Evolutionary conservation across 768 basidiomycete genomes (phyloP).

Genomic region (Leccinum variicolor): DNA sequence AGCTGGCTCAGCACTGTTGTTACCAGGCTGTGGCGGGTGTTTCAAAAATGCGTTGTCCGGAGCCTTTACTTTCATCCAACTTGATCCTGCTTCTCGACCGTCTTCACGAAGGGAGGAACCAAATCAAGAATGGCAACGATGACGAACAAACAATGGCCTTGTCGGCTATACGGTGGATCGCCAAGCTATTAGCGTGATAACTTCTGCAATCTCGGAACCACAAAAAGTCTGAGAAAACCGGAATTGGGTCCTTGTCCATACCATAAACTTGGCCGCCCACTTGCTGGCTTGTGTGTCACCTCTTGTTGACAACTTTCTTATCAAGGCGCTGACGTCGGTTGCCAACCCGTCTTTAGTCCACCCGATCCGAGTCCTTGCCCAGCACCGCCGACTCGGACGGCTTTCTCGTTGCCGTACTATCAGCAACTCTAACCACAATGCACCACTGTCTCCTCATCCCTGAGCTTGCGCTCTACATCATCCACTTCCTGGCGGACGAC

Average conservation of each 20-base stretch:
- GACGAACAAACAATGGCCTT: neutral
- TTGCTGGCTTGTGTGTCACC: neutral
- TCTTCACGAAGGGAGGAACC: neutral
- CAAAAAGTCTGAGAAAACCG: conserved; percentile 15
- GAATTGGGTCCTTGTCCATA: neutral
- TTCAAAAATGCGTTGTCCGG: too few relatives aligned
- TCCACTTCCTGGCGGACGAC: conserved; percentile 25
- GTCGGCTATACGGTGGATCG: neutral
- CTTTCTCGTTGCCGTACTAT: neutral
- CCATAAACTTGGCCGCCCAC: neutral
- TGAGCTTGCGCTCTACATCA: conserved; percentile 24
- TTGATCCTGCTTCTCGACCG: neutral
- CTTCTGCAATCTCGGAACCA: conserved; percentile 1
- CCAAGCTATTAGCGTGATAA: neutral
- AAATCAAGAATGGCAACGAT: neutral
- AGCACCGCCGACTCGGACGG: neutral
- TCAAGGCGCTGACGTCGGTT: neutral
- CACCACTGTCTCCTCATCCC: conserved; percentile 27
- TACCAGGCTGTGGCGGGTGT: too few relatives aligned
- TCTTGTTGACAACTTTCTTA: neutral
- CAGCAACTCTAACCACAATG: conserved; percentile 6
- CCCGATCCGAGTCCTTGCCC: neutral
- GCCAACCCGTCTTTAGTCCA: neutral
- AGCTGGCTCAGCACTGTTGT: too few relatives aligned
- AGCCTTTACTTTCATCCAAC: neutral